Conservation (phyloP, 139 green algal species). For the Micractinium conductrix region DNA sequence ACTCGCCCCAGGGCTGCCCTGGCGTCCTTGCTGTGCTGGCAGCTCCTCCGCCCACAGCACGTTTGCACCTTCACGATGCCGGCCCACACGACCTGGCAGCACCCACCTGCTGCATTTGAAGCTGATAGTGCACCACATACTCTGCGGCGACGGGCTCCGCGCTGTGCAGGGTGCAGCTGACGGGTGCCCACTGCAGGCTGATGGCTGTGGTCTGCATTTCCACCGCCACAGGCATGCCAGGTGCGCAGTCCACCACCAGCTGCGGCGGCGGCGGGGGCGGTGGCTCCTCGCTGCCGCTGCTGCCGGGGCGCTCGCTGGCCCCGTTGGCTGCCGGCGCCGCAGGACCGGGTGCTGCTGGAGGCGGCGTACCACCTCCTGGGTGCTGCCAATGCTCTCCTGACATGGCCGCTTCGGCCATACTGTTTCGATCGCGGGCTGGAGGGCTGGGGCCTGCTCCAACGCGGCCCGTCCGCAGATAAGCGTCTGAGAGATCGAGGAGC, state of each 20-base stretch:
- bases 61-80: too few relatives aligned
- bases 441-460: too few relatives aligned
- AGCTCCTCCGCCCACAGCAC: too few relatives aligned
- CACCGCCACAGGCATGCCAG: slow-evolving; percentile 19
- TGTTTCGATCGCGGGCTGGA: too few relatives aligned
- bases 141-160: slow-evolving; percentile 8
- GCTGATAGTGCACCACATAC: slow-evolving; percentile 33
- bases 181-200: slow-evolving; percentile 38
- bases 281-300: not conserved
- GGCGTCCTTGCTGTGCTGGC: too few relatives aligned
- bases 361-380: not conserved
- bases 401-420: too few relatives aligned
- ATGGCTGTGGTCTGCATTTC: slow-evolving; percentile 11
- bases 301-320: not conserved
- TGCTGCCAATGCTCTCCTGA: too few relatives aligned
- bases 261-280: slow-evolving; percentile 11
- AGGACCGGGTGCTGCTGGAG: not conserved
- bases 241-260: slow-evolving; percentile 35
- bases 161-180: slow-evolving; percentile 21
- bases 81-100: not conserved
- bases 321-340: not conserved
- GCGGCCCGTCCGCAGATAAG: too few relatives aligned
- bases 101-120: slow-evolving; percentile 53
- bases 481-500: too few relatives aligned
- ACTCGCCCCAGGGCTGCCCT: too few relatives aligned